Conservation (phyloP, 495 filamentous ascomycete genomes). For the Aspergillus baeticus region DNA sequence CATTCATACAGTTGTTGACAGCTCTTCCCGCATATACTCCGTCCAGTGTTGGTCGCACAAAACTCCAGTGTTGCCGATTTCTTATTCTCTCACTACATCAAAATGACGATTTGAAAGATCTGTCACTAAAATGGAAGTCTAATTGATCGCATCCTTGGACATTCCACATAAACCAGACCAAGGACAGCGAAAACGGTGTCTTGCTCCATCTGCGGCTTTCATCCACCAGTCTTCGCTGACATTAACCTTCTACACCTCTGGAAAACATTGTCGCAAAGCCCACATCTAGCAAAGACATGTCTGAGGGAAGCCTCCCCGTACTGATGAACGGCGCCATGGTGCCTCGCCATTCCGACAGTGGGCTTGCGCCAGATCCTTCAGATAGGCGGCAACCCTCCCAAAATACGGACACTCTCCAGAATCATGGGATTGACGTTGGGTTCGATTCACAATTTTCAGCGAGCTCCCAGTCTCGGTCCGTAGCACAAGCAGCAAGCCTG, state of each 20-base stretch:
- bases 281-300: constrained; percentile 4
- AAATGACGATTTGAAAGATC: not conserved
- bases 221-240: not conserved
- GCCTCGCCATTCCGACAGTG: constrained; percentile 43
- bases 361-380: constrained; percentile 38
- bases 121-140: not conserved
- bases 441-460: not conserved
- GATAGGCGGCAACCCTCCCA: constrained; percentile 30
- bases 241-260: not conserved
- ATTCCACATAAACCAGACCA: not conserved
- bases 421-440: not conserved
- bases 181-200: not conserved
- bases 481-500: not conserved
- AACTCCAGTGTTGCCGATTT: not conserved
- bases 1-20: constrained; percentile 11
- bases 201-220: not conserved
- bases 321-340: constrained; percentile 43
- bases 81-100: not conserved
- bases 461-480: not conserved
- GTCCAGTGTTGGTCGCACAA: not conserved
- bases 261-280: not conserved
- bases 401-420: not conserved
- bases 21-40: constrained; percentile 1
- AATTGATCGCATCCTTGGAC: not conserved
- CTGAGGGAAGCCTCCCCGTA: constrained; percentile 10